Base-by-base conservation (phyloP, 768 basidiomycete species). In the Kondoa malvinella region DNA sequence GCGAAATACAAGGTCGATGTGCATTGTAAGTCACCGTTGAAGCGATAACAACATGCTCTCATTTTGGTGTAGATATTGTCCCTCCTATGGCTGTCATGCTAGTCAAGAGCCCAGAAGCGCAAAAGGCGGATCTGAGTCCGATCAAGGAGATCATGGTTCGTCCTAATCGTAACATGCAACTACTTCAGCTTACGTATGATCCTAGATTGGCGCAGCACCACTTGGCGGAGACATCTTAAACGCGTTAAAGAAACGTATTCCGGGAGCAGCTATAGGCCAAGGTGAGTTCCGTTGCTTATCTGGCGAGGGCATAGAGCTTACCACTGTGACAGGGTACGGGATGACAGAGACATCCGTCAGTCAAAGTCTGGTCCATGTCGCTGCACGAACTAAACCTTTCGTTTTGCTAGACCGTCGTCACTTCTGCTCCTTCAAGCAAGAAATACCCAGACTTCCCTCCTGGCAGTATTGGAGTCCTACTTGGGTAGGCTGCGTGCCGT, bases 61-160 rank as follows among this genome's bases (percentile, higher is more conserved):
- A n/a, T n/a, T n/a, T n/a, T n/a, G n/a, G n/a, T n/a, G n/a, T n/a
- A n/a, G 3, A 29, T 16, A 16, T 63, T 8, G 61, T 63, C 32
- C 61, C 61, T 27, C 61, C 61, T 32, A 63, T 63, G 61, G 61
- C n/a, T 15, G 61, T 63, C 30, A 17, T 63, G 15, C 32, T 63
- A 12, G 16, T 27, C 61, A 63, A 63, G n/a, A 27, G 33, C 33
- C 61, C 61, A 31, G 61, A 27, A 17, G 15, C 61, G 32, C 26
- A 63, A 63, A 63, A 63, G 32, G 61, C 61, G 12, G 33, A 63
- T 32, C 32, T 63, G 14, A 29, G n/a, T 33, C 8, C 27, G 16
- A 33, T 63, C 29, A 63, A 34, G 61, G 8, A 30, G 4, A 16
- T 32, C n/a, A 63, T 63, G 61, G 40, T 50, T 8, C 8, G 40